Evolutionary conservation across 257 asterid species (phyloP).

Genomic region (Fraxinus cuspidata): DNA sequence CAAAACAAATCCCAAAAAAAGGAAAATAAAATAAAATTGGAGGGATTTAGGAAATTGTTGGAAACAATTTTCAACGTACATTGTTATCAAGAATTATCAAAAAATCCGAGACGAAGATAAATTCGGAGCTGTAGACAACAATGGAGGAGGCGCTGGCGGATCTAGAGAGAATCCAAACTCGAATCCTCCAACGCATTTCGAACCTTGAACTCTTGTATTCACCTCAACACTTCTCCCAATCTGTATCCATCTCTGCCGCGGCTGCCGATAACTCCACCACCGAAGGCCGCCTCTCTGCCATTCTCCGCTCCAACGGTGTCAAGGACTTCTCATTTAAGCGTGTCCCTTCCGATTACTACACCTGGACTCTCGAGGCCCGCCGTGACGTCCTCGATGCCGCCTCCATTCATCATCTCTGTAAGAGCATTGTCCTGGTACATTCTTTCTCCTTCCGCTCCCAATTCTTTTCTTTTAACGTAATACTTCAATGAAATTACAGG

Average conservation of each 20-base stretch:
- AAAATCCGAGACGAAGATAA: background rate
- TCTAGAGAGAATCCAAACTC: slow-evolving; percentile 63
- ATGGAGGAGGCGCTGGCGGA: slow-evolving; percentile 51
- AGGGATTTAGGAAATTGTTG: too few species aligned
- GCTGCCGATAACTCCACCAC: slow-evolving; percentile 48
- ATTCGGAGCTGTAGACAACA: background rate
- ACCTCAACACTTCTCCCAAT: slow-evolving; percentile 35
- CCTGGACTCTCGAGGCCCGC: slow-evolving; percentile 74
- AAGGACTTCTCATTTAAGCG: slow-evolving; percentile 75
- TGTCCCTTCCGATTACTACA: slow-evolving; percentile 78
- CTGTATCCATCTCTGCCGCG: slow-evolving; percentile 27
- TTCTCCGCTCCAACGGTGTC: slow-evolving; percentile 59
- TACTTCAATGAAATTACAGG: background rate
- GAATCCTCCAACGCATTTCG: slow-evolving; percentile 62
- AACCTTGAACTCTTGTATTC: slow-evolving; percentile 52
- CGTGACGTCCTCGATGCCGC: slow-evolving; percentile 77
- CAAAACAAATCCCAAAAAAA: too few species aligned
- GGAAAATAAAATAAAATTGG: too few species aligned
- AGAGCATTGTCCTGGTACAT: slow-evolving; percentile 93
- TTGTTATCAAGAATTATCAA: too few species aligned
- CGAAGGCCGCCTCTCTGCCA: slow-evolving; percentile 69
- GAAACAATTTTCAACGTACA: too few species aligned
- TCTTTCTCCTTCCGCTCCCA: background rate
- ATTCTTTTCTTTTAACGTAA: background rate
- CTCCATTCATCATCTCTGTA: slow-evolving; percentile 92